Percentiles rank a stretch among this genome's conserved stretches.
These are phyloP conservation scores for Cryphonectria carpinicola DNA, from an alignment of 2,329 filamentous ascomycete species.

Conservation along the genomic window DNA sequence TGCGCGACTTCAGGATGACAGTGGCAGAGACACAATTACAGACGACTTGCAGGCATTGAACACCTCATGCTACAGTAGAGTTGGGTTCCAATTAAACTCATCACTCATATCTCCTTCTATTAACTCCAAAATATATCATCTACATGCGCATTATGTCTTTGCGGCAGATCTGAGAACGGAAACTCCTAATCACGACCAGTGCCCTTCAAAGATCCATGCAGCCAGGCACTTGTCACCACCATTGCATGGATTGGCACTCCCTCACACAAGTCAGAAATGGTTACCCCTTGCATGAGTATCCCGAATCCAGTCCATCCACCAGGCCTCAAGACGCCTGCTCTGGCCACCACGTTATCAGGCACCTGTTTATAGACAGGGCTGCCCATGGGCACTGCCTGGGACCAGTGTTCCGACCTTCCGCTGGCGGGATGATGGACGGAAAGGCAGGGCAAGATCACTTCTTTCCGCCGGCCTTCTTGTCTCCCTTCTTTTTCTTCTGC, in stretches of 20 bases:
- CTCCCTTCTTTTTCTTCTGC: slow-evolving; percentile 52
- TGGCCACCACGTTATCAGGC: background rate
- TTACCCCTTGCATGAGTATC: background rate
- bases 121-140: slow-evolving; percentile 12
- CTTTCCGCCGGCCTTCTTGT: slow-evolving; percentile 29
- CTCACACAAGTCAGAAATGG: background rate
- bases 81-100: background rate
- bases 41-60: background rate
- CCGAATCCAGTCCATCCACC: background rate
- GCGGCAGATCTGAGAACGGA: slow-evolving; percentile 1
- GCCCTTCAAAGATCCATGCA: background rate
- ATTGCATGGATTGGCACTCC: background rate
- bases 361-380: background rate
- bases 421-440: background rate
- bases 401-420: background rate
- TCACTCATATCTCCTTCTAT: slow-evolving; percentile 9
- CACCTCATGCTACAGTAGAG: background rate
- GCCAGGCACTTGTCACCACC: background rate
- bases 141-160: slow-evolving; percentile 6
- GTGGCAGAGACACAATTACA: background rate
- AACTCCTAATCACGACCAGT: background rate
- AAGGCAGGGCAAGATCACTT: slow-evolving; percentile 10
- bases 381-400: background rate
- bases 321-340: slow-evolving; percentile 2
- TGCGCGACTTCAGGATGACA: background rate